Conservation (phyloP, 176 grass and related monocot genomes). For the Thalia dealbata region DNA sequence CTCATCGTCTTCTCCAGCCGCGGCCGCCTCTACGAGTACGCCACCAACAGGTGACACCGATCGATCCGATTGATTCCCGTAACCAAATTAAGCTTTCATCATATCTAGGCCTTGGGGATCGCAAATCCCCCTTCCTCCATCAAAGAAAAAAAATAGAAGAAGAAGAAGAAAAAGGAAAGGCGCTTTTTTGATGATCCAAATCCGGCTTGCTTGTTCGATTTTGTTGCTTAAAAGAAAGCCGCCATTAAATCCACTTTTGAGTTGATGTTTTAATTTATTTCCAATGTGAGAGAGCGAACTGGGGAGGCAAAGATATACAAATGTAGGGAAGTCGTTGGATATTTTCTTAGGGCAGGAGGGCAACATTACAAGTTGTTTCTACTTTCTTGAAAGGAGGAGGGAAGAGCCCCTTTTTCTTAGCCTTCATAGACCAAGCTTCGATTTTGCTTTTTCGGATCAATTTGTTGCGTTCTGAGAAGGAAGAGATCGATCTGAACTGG, state of each 20-base stretch:
- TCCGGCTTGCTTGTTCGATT: too few relatives aligned
- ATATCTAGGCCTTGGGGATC: too few relatives aligned
- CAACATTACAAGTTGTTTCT: constrained; percentile 6
- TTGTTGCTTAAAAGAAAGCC: too few relatives aligned
- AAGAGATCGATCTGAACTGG: constrained; percentile 13
- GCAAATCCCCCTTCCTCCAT: too few relatives aligned
- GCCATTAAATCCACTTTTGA: too few relatives aligned
- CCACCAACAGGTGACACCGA: constrained; percentile 10
- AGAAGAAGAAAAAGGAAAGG: too few relatives aligned
- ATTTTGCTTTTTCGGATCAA: not conserved
- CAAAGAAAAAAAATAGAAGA: too few relatives aligned
- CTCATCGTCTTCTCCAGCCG: constrained; percentile 21
- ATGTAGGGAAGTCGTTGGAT: not conserved
- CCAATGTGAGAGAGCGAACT: too few relatives aligned
- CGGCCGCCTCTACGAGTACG: constrained; percentile 18
- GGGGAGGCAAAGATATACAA: not conserved
- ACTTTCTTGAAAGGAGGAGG: not conserved
- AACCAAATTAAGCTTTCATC: too few relatives aligned
- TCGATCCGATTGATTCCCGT: not conserved
- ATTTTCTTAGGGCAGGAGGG: not conserved
- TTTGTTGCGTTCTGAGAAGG: not conserved
- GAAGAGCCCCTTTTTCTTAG: not conserved
- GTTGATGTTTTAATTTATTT: too few relatives aligned
- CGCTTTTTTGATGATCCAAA: too few relatives aligned
- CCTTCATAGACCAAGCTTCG: not conserved